Conservation (phyloP, 2,329 filamentous ascomycete species). For the Phyllosticta citriasiana region DNA sequence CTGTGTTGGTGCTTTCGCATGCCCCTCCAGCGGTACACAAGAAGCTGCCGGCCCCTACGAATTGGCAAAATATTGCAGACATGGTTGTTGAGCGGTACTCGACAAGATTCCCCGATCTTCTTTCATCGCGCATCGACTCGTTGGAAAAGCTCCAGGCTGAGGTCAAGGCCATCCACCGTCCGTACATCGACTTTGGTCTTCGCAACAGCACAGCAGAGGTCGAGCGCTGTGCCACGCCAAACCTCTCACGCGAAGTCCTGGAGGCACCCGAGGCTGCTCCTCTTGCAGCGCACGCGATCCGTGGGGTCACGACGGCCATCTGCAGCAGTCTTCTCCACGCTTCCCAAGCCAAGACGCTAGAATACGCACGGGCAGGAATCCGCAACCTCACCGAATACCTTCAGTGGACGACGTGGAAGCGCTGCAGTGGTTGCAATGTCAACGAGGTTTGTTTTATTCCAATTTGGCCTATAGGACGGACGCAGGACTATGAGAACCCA, state of each 20-base stretch:
- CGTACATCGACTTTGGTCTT: constrained; percentile 30
- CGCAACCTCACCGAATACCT: constrained; percentile 40
- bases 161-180: constrained; percentile 18
- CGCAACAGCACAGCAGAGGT: constrained; percentile 31
- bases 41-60: constrained; percentile 18
- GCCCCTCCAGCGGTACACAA: constrained; percentile 8
- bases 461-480: constrained; percentile 51
- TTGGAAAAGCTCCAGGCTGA: not conserved
- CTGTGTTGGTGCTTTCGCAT: constrained; percentile 26
- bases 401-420: constrained; percentile 52
- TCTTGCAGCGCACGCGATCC: constrained; percentile 23
- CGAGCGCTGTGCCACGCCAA: constrained; percentile 40
- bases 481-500: constrained; percentile 45
- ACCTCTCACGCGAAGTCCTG: constrained; percentile 15
- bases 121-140: constrained; percentile 1
- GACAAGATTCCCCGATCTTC: constrained; percentile 38
- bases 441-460: constrained; percentile 52
- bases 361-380: constrained; percentile 24
- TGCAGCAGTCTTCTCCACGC: constrained; percentile 24
- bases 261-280: constrained; percentile 8
- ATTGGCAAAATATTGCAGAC: constrained; percentile 62
- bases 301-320: constrained; percentile 20
- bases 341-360: constrained; percentile 8
- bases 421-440: constrained; percentile 42
- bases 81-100: constrained; percentile 55